Conservation (phyloP, 176 grass and related monocot species). For the Aegilops tauschii region DNA sequence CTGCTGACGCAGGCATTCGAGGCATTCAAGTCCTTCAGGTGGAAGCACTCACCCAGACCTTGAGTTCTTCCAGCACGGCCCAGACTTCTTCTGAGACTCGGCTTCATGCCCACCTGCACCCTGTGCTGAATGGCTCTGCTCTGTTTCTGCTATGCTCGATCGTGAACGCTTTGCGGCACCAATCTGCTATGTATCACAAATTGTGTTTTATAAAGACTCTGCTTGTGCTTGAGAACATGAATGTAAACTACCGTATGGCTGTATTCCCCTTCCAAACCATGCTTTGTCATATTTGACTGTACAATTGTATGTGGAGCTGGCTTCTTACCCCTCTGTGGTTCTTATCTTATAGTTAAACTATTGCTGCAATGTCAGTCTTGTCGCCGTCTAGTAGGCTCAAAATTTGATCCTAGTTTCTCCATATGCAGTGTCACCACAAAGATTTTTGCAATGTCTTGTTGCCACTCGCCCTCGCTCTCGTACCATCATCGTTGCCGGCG, state of each 20-base stretch:
- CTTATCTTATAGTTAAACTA: not conserved
- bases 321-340: no score
- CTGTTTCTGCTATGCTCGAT: not conserved
- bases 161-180: not conserved
- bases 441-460: no score
- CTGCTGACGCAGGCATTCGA: conserved; percentile 35
- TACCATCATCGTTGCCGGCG: no score
- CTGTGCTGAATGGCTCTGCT: not conserved
- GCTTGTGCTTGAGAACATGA: not conserved
- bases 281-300: not conserved
- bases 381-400: no score
- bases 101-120: no score
- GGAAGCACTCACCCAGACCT: conserved; percentile 72
- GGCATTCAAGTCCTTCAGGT: conserved; percentile 37
- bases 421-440: no score
- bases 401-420: no score
- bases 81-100: conserved; percentile 31
- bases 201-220: not conserved
- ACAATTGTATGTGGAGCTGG: not conserved
- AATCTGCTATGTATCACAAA: not conserved
- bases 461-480: no score
- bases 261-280: not conserved
- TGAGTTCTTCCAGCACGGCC: conserved; percentile 66
- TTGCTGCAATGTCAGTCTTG: no score
- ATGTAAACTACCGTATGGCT: not conserved